A percentile compares a stretch with the other conserved stretches of the same genome.
These are phyloP conservation scores for Chrysanthemum lavandulifolium DNA, from an alignment of 129 eudicot species.

Conservation along the genomic window DNA sequence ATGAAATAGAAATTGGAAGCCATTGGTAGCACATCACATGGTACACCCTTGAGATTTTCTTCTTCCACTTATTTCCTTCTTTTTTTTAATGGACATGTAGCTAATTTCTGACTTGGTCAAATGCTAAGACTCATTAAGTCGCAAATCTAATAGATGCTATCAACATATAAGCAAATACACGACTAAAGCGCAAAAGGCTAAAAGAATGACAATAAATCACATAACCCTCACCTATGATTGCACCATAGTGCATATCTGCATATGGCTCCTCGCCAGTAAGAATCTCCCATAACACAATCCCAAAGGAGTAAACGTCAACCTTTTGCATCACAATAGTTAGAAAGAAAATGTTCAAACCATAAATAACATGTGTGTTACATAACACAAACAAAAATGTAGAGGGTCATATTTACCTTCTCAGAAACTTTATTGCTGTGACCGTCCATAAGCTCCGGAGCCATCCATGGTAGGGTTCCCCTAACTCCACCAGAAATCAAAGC, in stretches of 20 bases:
- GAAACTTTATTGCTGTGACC: conserved; percentile 95
- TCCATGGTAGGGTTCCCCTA: conserved; percentile 99
- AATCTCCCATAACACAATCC: conserved; percentile 97
- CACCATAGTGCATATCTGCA: conserved; percentile 97
- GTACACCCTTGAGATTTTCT: not conserved
- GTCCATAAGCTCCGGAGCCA: conserved; percentile 95
- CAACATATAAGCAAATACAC: conserved; percentile 6
- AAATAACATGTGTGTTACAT: not conserved
- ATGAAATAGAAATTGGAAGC: not conserved
- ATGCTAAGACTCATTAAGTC: no score
- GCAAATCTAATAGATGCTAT: no score
- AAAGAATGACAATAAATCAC: conserved; percentile 12
- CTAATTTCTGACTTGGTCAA: no score
- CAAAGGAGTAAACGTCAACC: conserved; percentile 97
- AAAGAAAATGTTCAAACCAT: not conserved
- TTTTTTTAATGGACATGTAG: no score
- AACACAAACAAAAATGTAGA: not conserved
- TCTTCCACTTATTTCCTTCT: not conserved
- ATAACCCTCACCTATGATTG: conserved; percentile 74
- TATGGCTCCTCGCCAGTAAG: conserved; percentile 98
- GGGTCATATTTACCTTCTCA: conserved; percentile 60
- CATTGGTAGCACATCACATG: not conserved
- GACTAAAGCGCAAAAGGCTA: no score
- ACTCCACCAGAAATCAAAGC: conserved; percentile 99
- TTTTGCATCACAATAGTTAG: conserved; percentile 24